phyloP scores from a whole-genome alignment of 1,284 basidiomycete species.

The Ustilago vetiveriae region DNA sequence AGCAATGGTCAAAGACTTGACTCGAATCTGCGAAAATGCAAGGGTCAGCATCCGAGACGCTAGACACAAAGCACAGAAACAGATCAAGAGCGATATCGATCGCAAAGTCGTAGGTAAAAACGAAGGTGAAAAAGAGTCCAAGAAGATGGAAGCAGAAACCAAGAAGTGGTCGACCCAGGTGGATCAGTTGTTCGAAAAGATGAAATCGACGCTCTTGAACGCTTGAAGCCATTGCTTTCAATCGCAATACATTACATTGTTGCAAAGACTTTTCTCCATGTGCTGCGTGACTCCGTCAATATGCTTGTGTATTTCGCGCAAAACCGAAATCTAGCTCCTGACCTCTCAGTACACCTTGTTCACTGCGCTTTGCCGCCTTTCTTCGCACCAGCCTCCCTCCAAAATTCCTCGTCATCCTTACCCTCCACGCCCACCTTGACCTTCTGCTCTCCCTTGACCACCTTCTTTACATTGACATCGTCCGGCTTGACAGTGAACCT shows the following conservation, averaged over 20 bases:
- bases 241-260: too few species aligned
- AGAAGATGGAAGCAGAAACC: slow-evolving; percentile 55
- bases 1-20: slow-evolving; percentile 56
- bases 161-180: slow-evolving; percentile 52
- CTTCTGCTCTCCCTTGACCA: slow-evolving; percentile 48
- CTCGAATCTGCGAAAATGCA: slow-evolving; percentile 63
- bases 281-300: too few species aligned
- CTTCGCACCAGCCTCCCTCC: slow-evolving; percentile 46
- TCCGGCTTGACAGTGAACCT: slow-evolving; percentile 54
- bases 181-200: slow-evolving; percentile 56
- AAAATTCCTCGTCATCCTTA: slow-evolving; percentile 52
- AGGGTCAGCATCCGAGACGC: slow-evolving; percentile 57
- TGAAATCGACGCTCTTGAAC: slow-evolving; percentile 38
- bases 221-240: background rate
- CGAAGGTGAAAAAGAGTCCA: slow-evolving; percentile 55
- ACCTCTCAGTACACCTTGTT: too few species aligned
- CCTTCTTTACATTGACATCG: slow-evolving; percentile 34
- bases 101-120: slow-evolving; percentile 57
- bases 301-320: too few species aligned
- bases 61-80: slow-evolving; percentile 62
- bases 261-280: too few species aligned
- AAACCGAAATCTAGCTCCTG: too few species aligned
- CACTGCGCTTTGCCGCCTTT: slow-evolving; percentile 34
- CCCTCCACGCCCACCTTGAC: slow-evolving; percentile 46
- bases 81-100: slow-evolving; percentile 61